Percentiles rank a stretch among this genome's conserved stretches.
phyloP scores from a whole-genome alignment of 2,329 filamentous ascomycete genomes.

The Fusarium sp. region DNA sequence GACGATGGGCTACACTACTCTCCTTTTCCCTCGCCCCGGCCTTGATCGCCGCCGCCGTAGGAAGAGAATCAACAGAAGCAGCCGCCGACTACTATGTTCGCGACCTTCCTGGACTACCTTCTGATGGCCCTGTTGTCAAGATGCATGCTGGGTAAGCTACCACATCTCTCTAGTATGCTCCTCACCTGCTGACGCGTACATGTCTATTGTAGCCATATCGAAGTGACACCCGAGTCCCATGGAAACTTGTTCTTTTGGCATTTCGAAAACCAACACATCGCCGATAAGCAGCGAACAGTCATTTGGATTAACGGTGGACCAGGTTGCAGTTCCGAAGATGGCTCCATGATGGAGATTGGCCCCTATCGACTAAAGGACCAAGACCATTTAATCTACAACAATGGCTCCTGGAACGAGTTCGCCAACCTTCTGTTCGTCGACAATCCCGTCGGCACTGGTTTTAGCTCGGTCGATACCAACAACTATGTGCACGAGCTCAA shows the following conservation, averaged over 20 bases:
- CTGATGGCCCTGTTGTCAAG: slow-evolving; percentile 81
- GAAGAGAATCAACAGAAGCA: slow-evolving; percentile 47
- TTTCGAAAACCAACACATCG: slow-evolving; percentile 95
- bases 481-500: slow-evolving; percentile 88
- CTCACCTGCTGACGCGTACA: slow-evolving; percentile 44
- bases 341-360: slow-evolving; percentile 94
- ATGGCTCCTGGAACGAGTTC: slow-evolving; percentile 99
- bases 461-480: slow-evolving; percentile 94
- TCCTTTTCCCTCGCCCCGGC: slow-evolving; percentile 61
- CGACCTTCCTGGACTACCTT: slow-evolving; percentile 86
- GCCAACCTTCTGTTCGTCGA: slow-evolving; percentile 97
- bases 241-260: slow-evolving; percentile 99
- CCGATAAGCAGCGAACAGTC: slow-evolving; percentile 89
- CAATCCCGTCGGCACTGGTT: slow-evolving; percentile 96
- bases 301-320: slow-evolving; percentile 98
- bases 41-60: slow-evolving; percentile 50
- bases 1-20: slow-evolving; percentile 53
- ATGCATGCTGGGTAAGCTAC: slow-evolving; percentile 94
- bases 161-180: slow-evolving; percentile 8
- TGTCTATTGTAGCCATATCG: slow-evolving; percentile 79
- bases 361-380: slow-evolving; percentile 89
- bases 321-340: slow-evolving; percentile 97
- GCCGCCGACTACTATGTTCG: slow-evolving; percentile 90
- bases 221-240: slow-evolving; percentile 86
- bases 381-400: slow-evolving; percentile 81